Conservation (phyloP, 179 eudicot genomes). For the Silene noctiflora region DNA sequence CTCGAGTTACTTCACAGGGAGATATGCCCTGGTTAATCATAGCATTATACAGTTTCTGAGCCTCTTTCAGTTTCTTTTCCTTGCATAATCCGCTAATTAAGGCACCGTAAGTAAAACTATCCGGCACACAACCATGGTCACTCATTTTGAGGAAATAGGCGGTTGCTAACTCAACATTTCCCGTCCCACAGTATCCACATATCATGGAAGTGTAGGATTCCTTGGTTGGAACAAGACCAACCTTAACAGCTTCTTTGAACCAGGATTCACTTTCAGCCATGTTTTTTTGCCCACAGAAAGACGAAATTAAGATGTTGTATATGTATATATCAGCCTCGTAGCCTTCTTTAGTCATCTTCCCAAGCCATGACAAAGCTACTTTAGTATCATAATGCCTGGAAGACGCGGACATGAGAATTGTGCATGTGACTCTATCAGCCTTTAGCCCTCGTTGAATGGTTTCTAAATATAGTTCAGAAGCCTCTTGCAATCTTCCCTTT, state of each 20-base stretch:
- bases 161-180: slow-evolving; percentile 42
- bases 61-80: slow-evolving; percentile 62
- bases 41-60: slow-evolving; percentile 46
- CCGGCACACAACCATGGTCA: slow-evolving; percentile 63
- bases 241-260: slow-evolving; percentile 50
- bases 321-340: slow-evolving; percentile 56
- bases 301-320: slow-evolving; percentile 61
- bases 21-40: slow-evolving; percentile 62
- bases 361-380: slow-evolving; percentile 46
- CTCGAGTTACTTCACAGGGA: slow-evolving; percentile 85
- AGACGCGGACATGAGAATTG: slow-evolving; percentile 63
- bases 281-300: slow-evolving; percentile 51
- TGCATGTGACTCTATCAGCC: slow-evolving; percentile 73
- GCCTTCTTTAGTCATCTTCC: slow-evolving; percentile 67
- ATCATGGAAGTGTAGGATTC: slow-evolving; percentile 85
- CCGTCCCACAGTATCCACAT: slow-evolving; percentile 62
- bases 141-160: slow-evolving; percentile 55
- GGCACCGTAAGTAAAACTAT: slow-evolving; percentile 73
- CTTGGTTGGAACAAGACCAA: slow-evolving; percentile 65
- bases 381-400: slow-evolving; percentile 46
- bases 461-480: slow-evolving; percentile 42
- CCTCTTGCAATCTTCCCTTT: slow-evolving; percentile 67
- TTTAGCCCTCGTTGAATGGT: slow-evolving; percentile 40
- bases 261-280: slow-evolving; percentile 63
- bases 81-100: slow-evolving; percentile 87